Percentiles rank a stretch among this genome's conserved stretches.
These are phyloP conservation scores for Phytopythium oedochilum DNA, from an alignment of 352 stramenopile species.

Conservation along the genomic window DNA sequence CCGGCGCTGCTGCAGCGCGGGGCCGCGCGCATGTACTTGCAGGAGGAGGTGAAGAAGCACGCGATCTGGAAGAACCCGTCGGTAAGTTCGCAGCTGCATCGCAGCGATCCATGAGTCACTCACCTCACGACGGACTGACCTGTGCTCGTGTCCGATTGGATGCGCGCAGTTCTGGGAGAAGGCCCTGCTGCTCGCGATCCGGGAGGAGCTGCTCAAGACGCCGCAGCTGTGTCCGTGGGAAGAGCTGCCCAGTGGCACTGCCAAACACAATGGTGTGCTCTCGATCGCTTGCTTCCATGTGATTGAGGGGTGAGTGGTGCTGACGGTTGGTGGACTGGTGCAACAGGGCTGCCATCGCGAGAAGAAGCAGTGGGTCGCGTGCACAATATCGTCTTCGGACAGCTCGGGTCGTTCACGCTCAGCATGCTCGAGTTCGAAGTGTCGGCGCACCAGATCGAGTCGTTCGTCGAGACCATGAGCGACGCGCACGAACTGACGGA, in stretches of 20 bases:
- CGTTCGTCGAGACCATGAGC: conserved; percentile 87
- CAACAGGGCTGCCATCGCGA: conserved; percentile 43
- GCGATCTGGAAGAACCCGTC: conserved; percentile 80
- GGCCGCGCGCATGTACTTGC: conserved; percentile 61
- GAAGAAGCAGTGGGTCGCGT: conserved; percentile 80
- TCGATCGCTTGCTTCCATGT: neutral
- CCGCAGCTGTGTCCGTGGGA: conserved; percentile 76
- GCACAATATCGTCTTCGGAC: conserved; percentile 87
- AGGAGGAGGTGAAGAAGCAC: conserved; percentile 83
- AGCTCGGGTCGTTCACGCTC: conserved; percentile 80
- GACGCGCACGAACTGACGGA: conserved; percentile 82
- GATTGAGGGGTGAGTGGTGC: neutral
- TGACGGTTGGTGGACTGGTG: neutral
- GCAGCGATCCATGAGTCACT: no score
- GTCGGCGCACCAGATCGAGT: conserved; percentile 69
- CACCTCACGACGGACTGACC: neutral
- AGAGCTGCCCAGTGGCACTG: conserved; percentile 52
- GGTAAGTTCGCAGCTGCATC: conserved; percentile 8
- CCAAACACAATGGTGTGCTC: conserved; percentile 41
- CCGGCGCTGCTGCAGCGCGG: conserved; percentile 35
- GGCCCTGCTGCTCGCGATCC: conserved; percentile 72
- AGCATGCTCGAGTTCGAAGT: conserved; percentile 89
- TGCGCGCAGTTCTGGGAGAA: conserved; percentile 78
- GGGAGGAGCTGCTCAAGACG: conserved; percentile 77
- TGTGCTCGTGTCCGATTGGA: neutral